A percentile compares a stretch with the other conserved stretches of the same genome.
Evolutionary conservation across 495 filamentous ascomycete genomes (phyloP).

Genomic region (Bryoglossum gracile): DNA sequence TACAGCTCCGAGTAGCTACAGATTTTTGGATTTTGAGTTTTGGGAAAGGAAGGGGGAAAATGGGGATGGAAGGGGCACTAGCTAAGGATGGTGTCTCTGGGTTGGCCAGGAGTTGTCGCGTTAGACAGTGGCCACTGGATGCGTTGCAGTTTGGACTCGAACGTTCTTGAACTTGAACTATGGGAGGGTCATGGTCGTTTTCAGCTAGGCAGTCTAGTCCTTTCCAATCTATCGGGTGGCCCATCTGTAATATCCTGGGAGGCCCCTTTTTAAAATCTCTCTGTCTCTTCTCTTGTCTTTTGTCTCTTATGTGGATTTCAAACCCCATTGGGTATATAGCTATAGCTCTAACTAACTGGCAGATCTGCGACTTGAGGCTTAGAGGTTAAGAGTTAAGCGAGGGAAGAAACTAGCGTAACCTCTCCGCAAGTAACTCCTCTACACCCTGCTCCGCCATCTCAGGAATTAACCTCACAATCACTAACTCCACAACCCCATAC

Average conservation of each 20-base stretch:
- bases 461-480: slow-evolving; percentile 72
- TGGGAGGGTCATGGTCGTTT: slow-evolving; percentile 12
- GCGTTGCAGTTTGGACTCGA: too few species aligned
- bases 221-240: slow-evolving; percentile 19
- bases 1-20: background rate
- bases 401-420: slow-evolving; percentile 42
- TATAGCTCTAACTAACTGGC: too few species aligned
- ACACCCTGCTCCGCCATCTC: slow-evolving; percentile 73
- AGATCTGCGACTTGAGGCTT: too few species aligned
- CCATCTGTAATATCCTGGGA: slow-evolving; percentile 23
- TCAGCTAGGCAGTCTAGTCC: slow-evolving; percentile 12
- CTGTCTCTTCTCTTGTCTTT: background rate
- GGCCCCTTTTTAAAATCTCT: slow-evolving; percentile 19
- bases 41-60: background rate
- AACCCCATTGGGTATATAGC: too few species aligned
- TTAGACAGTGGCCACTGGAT: too few species aligned
- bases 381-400: too few species aligned
- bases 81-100: too few species aligned
- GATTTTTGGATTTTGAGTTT: slow-evolving; percentile 7
- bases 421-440: slow-evolving; percentile 62
- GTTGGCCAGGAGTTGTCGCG: too few species aligned
- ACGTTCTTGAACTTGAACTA: too few species aligned
- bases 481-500: slow-evolving; percentile 67
- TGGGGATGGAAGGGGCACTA: background rate
- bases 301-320: slow-evolving; percentile 2